phyloP scores from a whole-genome alignment of 306 rosid species.

The Bauhinia variegata region DNA sequence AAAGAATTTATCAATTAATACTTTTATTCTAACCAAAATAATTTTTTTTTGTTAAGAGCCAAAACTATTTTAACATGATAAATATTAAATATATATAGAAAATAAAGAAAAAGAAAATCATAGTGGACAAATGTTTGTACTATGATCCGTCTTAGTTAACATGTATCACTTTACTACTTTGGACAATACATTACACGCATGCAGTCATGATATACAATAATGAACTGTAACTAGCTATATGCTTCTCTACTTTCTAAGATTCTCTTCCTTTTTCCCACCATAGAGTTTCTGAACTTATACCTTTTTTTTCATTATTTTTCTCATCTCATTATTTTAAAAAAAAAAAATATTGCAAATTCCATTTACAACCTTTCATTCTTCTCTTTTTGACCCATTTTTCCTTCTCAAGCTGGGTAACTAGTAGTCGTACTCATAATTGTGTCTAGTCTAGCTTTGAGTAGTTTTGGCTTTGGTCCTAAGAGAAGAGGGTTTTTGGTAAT shows the following conservation, averaged over 20 bases:
- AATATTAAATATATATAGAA: not conserved
- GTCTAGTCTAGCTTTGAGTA: slow-evolving; percentile 43
- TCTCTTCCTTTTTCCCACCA: slow-evolving; percentile 57
- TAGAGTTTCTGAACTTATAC: slow-evolving; percentile 44
- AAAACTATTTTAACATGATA: no score
- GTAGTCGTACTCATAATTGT: slow-evolving; percentile 51
- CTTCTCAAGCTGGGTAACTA: slow-evolving; percentile 42
- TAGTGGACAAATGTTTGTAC: slow-evolving; percentile 31
- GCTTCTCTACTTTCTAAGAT: slow-evolving; percentile 65
- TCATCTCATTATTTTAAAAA: slow-evolving; percentile 30
- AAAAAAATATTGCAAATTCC: slow-evolving; percentile 20
- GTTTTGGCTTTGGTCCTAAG: slow-evolving; percentile 27
- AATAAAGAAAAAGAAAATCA: not conserved
- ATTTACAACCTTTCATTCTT: slow-evolving; percentile 25
- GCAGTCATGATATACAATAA: slow-evolving; percentile 45
- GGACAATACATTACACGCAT: slow-evolving; percentile 53
- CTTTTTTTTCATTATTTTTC: slow-evolving; percentile 15
- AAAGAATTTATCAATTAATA: no score
- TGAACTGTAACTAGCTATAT: slow-evolving; percentile 48
- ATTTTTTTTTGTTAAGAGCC: no score
- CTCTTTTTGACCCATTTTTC: slow-evolving; percentile 48
- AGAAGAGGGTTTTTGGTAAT: not conserved
- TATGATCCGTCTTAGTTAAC: slow-evolving; percentile 28
- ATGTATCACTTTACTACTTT: slow-evolving; percentile 40
- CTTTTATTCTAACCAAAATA: no score